Conservation (phyloP, 148 eudicot species). For the Arctostaphylos glauca region DNA sequence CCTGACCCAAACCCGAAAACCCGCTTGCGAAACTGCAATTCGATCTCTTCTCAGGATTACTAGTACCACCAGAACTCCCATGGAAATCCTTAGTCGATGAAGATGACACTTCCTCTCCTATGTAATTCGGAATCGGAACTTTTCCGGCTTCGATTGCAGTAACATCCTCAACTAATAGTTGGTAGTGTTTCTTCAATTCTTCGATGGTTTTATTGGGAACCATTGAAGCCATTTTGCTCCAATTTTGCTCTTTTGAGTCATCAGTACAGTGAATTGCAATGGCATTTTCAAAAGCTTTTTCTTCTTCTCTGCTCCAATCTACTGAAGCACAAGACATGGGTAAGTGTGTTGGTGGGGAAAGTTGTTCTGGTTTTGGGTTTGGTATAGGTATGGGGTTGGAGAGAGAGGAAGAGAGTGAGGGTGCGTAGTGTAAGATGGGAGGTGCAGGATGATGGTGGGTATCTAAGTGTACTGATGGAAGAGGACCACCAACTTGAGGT, state of each 20-base stretch:
- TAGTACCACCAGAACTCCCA: not conserved
- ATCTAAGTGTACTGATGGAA: constrained; percentile 37
- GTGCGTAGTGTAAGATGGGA: constrained; percentile 17
- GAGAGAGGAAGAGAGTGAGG: not conserved
- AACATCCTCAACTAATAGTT: constrained; percentile 58
- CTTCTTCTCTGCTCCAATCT: constrained; percentile 74
- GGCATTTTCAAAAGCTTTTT: constrained; percentile 74
- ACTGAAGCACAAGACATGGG: constrained; percentile 23
- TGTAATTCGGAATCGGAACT: constrained; percentile 58
- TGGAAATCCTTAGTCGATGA: constrained; percentile 29
- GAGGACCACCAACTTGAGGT: constrained; percentile 45
- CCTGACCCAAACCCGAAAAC: constrained; percentile 38
- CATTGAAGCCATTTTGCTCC: constrained; percentile 54
- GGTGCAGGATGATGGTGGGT: constrained; percentile 40
- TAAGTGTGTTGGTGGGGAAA: constrained; percentile 13
- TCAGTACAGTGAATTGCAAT: constrained; percentile 54
- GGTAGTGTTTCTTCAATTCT: constrained; percentile 62
- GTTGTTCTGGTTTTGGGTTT: not conserved
- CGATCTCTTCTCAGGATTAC: constrained; percentile 15
- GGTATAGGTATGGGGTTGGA: not conserved
- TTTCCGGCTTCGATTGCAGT: constrained; percentile 67
- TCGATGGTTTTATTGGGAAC: constrained; percentile 59
- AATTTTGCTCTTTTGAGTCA: constrained; percentile 33
- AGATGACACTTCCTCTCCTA: constrained; percentile 43
- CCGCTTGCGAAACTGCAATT: constrained; percentile 37